These are phyloP conservation scores for Acanthochlamys bracteata DNA, from an alignment of 106 monocot genomes.

Conservation along the genomic window DNA sequence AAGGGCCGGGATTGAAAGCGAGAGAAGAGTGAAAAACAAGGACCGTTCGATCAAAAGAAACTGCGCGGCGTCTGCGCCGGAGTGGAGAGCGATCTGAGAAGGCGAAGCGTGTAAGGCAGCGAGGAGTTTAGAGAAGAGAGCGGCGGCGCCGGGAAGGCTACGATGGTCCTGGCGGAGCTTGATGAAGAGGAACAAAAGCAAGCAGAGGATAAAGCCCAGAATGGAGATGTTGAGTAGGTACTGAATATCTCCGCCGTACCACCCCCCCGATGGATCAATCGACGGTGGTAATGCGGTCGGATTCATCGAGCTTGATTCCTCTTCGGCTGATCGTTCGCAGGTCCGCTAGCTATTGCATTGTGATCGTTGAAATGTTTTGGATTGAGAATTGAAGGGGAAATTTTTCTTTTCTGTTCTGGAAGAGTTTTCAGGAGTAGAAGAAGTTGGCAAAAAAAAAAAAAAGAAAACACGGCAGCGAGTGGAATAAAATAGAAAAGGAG, in stretches of 20 bases:
- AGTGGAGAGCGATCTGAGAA: conserved; percentile 81
- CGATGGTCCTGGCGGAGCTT: conserved; percentile 94
- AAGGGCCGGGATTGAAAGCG: conserved; percentile 41
- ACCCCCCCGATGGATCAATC: conserved; percentile 27
- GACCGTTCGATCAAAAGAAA: conserved; percentile 85
- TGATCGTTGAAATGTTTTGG: too few species aligned
- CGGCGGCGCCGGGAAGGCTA: conserved; percentile 68
- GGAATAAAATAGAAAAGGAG: too few species aligned
- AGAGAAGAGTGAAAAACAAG: conserved; percentile 50
- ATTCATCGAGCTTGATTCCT: too few species aligned
- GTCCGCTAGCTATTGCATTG: too few species aligned
- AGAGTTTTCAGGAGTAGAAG: too few species aligned
- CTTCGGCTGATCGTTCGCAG: too few species aligned
- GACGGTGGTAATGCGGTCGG: too few species aligned
- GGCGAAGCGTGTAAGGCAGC: conserved; percentile 76
- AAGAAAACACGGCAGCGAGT: too few species aligned
- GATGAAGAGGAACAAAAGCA: conserved; percentile 86
- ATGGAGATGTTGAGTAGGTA: conserved; percentile 94
- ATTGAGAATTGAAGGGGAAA: too few species aligned
- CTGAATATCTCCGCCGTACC: conserved; percentile 98
- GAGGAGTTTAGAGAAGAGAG: conserved; percentile 84
- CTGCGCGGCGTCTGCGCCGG: conserved; percentile 93
- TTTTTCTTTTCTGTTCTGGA: too few species aligned
- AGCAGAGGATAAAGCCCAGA: conserved; percentile 59
- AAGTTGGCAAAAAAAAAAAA: too few species aligned